These are phyloP conservation scores for Trypanosoma congolense DNA, from an alignment of 208 protist species.

Conservation along the genomic window DNA sequence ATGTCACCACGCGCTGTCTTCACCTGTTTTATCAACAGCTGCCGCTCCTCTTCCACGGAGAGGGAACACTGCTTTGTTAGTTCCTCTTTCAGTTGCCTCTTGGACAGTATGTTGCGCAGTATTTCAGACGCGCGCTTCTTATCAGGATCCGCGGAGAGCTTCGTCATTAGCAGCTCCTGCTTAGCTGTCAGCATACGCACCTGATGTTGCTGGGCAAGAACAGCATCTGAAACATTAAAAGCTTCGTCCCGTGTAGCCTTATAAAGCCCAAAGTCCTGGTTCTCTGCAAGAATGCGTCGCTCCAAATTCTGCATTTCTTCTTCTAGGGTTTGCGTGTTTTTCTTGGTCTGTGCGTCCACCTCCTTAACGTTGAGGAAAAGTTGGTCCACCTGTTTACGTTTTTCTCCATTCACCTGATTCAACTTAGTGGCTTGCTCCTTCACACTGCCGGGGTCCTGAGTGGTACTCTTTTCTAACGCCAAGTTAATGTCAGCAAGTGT, in stretches of 20 bases:
- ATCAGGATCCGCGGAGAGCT: constrained; percentile 68
- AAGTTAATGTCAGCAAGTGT: constrained; percentile 79
- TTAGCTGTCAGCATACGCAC: constrained; percentile 75
- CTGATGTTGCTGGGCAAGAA: constrained; percentile 79
- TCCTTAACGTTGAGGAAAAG: constrained; percentile 82
- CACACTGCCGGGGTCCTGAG: constrained; percentile 59
- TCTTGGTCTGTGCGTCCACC: constrained; percentile 63
- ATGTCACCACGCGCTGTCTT: constrained; percentile 74
- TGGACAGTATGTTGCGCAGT: constrained; percentile 68
- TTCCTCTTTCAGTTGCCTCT: constrained; percentile 61
- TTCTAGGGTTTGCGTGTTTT: constrained; percentile 48
- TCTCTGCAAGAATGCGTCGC: constrained; percentile 60
- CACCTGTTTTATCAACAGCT: constrained; percentile 74
- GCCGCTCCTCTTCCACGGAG: constrained; percentile 82
- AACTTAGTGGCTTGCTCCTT: constrained; percentile 68
- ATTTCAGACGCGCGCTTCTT: constrained; percentile 67
- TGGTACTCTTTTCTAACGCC: constrained; percentile 61
- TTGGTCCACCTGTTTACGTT: constrained; percentile 72
- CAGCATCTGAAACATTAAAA: constrained; percentile 68
- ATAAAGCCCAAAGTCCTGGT: constrained; percentile 73
- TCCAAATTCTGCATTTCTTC: constrained; percentile 81
- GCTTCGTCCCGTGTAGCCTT: constrained; percentile 65
- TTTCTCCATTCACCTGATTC: constrained; percentile 54
- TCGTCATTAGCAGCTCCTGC: constrained; percentile 76
- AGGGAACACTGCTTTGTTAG: constrained; percentile 72